Evolutionary conservation across 75 land plant species (phyloP).

Genomic region (Adiantum capillusveneris): DNA sequence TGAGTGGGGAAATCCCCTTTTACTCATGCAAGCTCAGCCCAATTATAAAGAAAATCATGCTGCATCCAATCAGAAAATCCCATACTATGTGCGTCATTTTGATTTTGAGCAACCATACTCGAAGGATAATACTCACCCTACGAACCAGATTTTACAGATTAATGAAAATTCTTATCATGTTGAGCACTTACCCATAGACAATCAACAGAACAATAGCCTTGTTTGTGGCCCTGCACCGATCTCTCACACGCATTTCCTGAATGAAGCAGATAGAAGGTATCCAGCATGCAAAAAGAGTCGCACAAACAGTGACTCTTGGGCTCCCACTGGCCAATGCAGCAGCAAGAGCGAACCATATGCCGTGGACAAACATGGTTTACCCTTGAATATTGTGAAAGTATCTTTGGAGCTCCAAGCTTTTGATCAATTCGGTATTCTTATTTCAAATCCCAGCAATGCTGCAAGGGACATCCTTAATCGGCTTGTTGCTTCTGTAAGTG

Average conservation of each 20-base stretch:
- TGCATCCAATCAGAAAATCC: too few species aligned
- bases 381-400: background rate
- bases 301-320: background rate
- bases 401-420: background rate
- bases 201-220: too few species aligned
- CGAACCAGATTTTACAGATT: too few species aligned
- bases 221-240: background rate
- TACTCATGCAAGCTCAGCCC: background rate
- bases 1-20: background rate
- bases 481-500: background rate
- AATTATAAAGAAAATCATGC: too few species aligned
- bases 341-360: background rate
- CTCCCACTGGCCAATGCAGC: background rate
- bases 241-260: background rate
- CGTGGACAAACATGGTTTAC: background rate
- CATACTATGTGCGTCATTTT: too few species aligned
- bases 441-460: background rate
- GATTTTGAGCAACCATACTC: too few species aligned
- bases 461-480: background rate
- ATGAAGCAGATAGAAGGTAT: background rate
- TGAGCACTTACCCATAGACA: too few species aligned
- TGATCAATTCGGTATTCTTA: background rate
- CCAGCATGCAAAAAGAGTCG: background rate
- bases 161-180: too few species aligned
- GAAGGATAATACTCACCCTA: too few species aligned